Evolutionary conservation across 805 yeast genomes (phyloP), one percentile per base, ranked within the genome.

Genomic region (Saccharomycopsis microspora): DNA sequence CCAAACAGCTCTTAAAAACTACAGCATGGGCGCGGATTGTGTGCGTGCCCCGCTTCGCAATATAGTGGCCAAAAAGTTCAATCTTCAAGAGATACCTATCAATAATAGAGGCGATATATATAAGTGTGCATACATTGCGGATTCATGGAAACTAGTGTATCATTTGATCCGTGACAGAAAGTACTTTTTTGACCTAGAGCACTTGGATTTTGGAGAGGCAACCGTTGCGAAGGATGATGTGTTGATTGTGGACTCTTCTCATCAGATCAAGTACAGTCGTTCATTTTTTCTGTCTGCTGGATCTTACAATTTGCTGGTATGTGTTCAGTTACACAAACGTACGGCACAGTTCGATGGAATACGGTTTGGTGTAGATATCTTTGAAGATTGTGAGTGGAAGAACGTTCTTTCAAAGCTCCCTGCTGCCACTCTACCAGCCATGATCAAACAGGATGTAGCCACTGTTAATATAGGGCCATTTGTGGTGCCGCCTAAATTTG

Each of bases 401-500:
- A 82, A 10, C 74, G 79, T 11, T 69, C 70, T 54, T 78, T 78
- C 54, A 34, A 34, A 34, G 10, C n/a, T n/a, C 2, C 8, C 36
- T 34, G 8, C n/a, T n/a, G n/a, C 36, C 36, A 34, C n/a, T 9
- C 8, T 34, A 9, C 36, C 36, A 34, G 83, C 78, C 8, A 64
- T 80, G 29, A 61, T 77, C n/a, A 82, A 82, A 1, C 69, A 67
- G 45, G 64, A 69, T 31, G 70, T 69, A 50, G 68, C 75, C 55
- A 68, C 75, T 30, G 61, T 78, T 29, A 70, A 74, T 52, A 55
- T 78, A 31, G 83, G 82, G 0, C 67, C 65, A 42, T 75, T 80
- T 54, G 32, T 9, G 7, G 48, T 47, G 36, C 36, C 36, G 51
- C 51, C 1, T 35, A 29, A 10, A 37, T 44, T 48, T 19, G 45